A percentile compares a stretch with the other conserved stretches of the same genome.
phyloP scores from a whole-genome alignment of 495 filamentous ascomycete genomes.

The Parathielavia appendiculata region DNA sequence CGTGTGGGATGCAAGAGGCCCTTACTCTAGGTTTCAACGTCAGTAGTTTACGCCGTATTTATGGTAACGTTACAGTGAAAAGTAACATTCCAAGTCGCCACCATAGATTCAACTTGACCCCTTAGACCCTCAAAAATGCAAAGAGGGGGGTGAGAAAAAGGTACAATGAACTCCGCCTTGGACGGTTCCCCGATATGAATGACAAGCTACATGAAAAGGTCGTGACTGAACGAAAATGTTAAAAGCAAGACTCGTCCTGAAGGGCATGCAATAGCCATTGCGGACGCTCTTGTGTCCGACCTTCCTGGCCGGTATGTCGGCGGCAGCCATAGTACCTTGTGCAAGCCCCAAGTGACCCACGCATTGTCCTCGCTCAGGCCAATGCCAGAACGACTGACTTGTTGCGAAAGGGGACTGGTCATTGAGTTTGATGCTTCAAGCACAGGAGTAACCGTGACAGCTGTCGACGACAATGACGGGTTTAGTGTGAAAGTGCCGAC shows the following conservation, averaged over 20 bases:
- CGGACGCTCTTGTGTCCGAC: not conserved
- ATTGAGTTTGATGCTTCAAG: not conserved
- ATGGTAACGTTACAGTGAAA: too few relatives aligned
- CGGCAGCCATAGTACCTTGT: conserved; percentile 7
- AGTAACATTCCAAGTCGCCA: conserved; percentile 3
- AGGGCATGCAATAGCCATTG: conserved; percentile 1
- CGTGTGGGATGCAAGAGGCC: too few relatives aligned
- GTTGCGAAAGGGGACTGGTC: not conserved
- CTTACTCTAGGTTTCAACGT: too few relatives aligned
- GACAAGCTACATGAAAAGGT: conserved; percentile 1
- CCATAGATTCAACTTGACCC: not conserved
- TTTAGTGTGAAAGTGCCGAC: conserved; percentile 7
- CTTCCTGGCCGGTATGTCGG: conserved; percentile 4
- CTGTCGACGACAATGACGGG: conserved; percentile 1
- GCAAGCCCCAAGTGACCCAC: not conserved
- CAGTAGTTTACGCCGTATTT: too few relatives aligned
- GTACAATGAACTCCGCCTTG: not conserved
- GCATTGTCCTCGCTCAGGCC: conserved; percentile 5
- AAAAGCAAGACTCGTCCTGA: conserved; percentile 5
- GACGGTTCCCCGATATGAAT: not conserved
- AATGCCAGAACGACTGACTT: not conserved
- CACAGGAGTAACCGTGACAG: not conserved
- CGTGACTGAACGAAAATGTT: not conserved
- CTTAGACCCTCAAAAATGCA: conserved; percentile 4
- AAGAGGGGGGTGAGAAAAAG: not conserved